phyloP scores from a whole-genome alignment of 257 asterid genomes.

The Prunella vulgaris region DNA sequence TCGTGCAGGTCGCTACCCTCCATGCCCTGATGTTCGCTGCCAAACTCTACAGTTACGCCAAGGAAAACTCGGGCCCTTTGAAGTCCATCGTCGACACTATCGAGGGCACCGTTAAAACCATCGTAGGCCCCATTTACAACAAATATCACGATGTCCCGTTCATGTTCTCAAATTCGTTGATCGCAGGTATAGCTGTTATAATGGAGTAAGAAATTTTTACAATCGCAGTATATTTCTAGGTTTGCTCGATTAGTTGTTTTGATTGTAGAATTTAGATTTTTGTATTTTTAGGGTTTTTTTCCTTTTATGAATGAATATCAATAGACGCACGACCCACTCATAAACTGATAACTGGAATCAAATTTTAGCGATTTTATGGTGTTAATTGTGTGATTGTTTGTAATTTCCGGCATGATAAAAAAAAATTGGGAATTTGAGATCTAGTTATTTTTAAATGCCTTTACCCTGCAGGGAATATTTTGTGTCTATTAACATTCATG shows the following conservation, averaged over 20 bases:
- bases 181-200: conserved; percentile 48
- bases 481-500: too few relatives aligned
- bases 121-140: conserved; percentile 67
- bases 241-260: not conserved
- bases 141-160: conserved; percentile 55
- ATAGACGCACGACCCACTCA: not conserved
- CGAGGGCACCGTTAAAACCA: conserved; percentile 80
- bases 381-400: not conserved
- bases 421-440: not conserved
- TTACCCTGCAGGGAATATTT: not conserved
- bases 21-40: conserved; percentile 56
- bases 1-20: conserved; percentile 59
- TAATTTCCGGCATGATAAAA: not conserved
- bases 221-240: too few relatives aligned
- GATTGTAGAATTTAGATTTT: not conserved
- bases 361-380: not conserved
- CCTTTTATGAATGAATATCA: not conserved
- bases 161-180: conserved; percentile 75
- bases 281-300: not conserved
- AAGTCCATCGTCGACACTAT: conserved; percentile 73
- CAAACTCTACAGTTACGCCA: conserved; percentile 60
- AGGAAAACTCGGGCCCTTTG: conserved; percentile 83
- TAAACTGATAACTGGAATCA: not conserved
- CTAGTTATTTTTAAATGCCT: not conserved
- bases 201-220: too few relatives aligned